Base-by-base conservation (phyloP, 1,139 yeast species). In the Kurtzmaniella quercitrusa region DNA sequence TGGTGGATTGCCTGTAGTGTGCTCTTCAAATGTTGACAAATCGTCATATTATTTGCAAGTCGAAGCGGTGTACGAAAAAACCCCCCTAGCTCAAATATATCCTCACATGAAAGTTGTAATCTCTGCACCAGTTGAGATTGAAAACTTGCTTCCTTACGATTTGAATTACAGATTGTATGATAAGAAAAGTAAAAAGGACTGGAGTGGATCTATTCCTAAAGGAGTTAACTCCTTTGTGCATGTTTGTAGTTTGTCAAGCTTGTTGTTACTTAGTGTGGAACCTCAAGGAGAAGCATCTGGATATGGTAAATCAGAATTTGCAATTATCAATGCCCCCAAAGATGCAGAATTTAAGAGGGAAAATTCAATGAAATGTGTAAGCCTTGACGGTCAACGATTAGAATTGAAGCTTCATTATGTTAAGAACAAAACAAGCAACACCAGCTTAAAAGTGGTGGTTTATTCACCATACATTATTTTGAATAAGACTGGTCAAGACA, bases 91-190 rank as follows among this genome's bases (percentile, higher is more conserved):
- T 0, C 73, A 75, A 48, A 76, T 86, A 0, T 94, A 89, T 54
- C 98, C 98, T 0, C 95, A 88, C 55, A 77, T 93, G 88, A 78
- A 73, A 10, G 65, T 93, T 36, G 77, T 83, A 1, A 67, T 94
- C 18, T 82, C 95, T 0, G 91, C 98, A 0, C 98, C 98, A 0
- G 66, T 94, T 34, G 89, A 87, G 53, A 73, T 94, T 49, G 91
- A 86, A 53, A 94, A 94, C 54, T 67, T 89, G 46, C 63, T 94
- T 41, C 98, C 99, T 0, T 87, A 77, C 57, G 96, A 89, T 53
- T 66, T 91, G 42, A 72, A 78, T 18, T 90, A 85, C 62, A 70
- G 88, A 45, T 71, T 94, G 17, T 88, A 85, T 58, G 95, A 89
- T 58, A 87, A 88, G 56, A 81, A 79, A 18, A 70, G 82, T n/a